Percentiles rank a stretch among this genome's conserved stretches.
phyloP scores from a whole-genome alignment of 2,329 filamentous ascomycete genomes.

The Nothophoma quercina region DNA sequence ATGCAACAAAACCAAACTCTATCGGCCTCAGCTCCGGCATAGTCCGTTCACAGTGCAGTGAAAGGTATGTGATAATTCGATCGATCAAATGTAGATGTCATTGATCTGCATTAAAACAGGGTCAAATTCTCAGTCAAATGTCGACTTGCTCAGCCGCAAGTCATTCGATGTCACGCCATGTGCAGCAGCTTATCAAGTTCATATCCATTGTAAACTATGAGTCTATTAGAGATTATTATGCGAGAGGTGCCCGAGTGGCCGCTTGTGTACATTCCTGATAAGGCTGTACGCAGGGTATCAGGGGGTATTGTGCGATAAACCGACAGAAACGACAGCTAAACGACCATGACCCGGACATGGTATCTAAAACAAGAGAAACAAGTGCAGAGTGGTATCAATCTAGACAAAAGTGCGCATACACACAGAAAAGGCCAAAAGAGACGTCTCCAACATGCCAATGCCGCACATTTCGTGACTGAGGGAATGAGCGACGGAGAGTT shows the following conservation, averaged over 20 bases:
- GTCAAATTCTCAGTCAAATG: too few species aligned
- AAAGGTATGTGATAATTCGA: background rate
- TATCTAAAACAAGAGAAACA: conserved; percentile 51
- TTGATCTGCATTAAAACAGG: background rate
- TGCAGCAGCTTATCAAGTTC: background rate
- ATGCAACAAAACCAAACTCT: too few species aligned
- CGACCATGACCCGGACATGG: conserved; percentile 42
- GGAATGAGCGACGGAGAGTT: conserved; percentile 39
- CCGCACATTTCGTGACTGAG: conserved; percentile 44
- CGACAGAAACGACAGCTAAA: conserved; percentile 39
- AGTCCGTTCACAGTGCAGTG: background rate
- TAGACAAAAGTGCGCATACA: conserved; percentile 50
- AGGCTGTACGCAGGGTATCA: conserved; percentile 53
- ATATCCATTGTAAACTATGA: conserved; percentile 26
- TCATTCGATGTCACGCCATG: conserved; percentile 1
- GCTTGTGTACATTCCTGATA: conserved; percentile 50
- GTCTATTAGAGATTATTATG: conserved; percentile 52
- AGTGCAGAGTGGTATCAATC: conserved; percentile 54
- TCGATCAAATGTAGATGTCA: background rate
- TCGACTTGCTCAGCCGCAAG: background rate
- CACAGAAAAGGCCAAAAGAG: conserved; percentile 42
- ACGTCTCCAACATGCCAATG: conserved; percentile 46
- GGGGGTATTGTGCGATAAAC: conserved; percentile 51
- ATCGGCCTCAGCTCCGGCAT: background rate
- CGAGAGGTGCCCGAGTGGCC: conserved; percentile 50